Conservation (phyloP, 768 basidiomycete species). For the Baorangia bicolor region DNA sequence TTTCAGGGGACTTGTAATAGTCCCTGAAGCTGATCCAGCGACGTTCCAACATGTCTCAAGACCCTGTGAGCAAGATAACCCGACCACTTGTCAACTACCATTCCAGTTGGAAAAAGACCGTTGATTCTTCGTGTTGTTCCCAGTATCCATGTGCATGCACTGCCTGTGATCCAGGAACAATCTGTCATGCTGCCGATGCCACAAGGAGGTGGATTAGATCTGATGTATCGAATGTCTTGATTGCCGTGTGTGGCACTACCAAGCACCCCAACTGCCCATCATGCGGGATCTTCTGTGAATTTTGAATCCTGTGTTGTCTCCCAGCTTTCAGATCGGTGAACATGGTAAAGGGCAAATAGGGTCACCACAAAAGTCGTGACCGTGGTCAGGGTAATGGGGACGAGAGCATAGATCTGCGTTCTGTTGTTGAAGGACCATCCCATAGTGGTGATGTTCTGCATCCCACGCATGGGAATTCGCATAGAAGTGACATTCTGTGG, state of each 20-base stretch:
- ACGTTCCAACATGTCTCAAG: no score
- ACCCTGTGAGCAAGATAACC: no score
- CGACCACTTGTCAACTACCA: no score
- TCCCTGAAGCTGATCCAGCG: no score
- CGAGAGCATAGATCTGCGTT: not conserved
- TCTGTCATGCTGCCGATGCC: not conserved
- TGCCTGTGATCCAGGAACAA: not conserved
- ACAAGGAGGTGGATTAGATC: not conserved
- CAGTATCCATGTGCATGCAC: not conserved
- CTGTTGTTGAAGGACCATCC: not conserved
- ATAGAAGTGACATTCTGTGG: not conserved
- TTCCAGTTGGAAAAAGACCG: not conserved
- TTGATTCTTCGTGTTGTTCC: not conserved
- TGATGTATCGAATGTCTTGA: not conserved
- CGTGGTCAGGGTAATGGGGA: not conserved
- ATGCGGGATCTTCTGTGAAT: fast-evolving
- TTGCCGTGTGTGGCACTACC: not conserved
- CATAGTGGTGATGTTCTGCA: not conserved
- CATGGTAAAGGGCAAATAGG: not conserved
- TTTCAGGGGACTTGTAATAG: no score
- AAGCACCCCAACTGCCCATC: not conserved
- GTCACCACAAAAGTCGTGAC: not conserved
- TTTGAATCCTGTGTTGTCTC: not conserved
- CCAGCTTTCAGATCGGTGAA: not conserved
- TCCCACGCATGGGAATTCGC: not conserved